Evolutionary conservation across 2,329 filamentous ascomycete species (phyloP), one percentile per base, ranked within the genome.

Genomic region (Graphilbum sp.): DNA sequence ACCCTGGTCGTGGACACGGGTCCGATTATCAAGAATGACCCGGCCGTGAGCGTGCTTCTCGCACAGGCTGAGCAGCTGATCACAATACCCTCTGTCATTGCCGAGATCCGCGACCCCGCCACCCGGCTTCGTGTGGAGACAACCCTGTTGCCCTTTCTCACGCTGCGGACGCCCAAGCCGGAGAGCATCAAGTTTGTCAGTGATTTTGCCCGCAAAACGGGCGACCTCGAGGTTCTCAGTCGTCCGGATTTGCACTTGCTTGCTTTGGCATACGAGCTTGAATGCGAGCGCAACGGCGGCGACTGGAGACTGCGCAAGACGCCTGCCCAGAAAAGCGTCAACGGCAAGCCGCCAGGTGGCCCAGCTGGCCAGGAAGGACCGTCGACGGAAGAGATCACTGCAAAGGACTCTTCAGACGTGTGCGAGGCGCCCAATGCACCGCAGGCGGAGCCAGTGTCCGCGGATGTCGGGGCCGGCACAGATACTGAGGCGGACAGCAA

Each of bases 11-110:
- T 98, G 47, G 90, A 98, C 54, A 81, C 90, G 3, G 88, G 87
- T 20, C 86, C 88, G 8, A 75, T 98, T 43, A 87, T 98, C 56
- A 88, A 88, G 54, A 95, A 95, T 60, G 79, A 90, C 46, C 85
- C 88, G 12, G 66, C 83, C 11, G 73, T 90, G 19, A 92, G 84
- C 34, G 84, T 81, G 0, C 73, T 98, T 11, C 64, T 94, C 37
- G 69, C 72, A 29, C 76, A 84, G 54, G 77, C 85, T 35, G 78
- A 90, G 50, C 64, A 69, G 42, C 67, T 95, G 32, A 74, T 86
- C 51, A 95, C 86, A 1, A 81, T 88, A 0, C 86, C 87, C 1
- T 77, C 80, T 8, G 85, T 98, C 40, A 66, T 96, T 23, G 69
- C 75, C 37, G 90, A 98, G 63, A 93, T 94, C 64, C 66, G 83